Percentiles rank a stretch among this genome's conserved stretches.
phyloP scores from a whole-genome alignment of 2,329 filamentous ascomycete genomes.

The Pyricularia pennisetigena region DNA sequence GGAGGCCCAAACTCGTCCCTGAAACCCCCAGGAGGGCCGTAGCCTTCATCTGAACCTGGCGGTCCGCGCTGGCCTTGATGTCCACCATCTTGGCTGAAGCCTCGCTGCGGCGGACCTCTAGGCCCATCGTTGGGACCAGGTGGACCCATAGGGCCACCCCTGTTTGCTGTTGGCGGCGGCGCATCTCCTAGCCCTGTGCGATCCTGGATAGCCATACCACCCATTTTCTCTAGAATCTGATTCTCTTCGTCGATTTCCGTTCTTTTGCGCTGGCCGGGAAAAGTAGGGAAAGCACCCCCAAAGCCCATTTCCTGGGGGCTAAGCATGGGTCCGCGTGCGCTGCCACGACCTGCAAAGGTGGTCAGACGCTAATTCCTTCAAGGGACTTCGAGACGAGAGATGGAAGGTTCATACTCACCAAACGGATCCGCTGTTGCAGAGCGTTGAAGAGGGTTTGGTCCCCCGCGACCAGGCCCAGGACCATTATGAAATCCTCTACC shows the following conservation, averaged over 20 bases:
- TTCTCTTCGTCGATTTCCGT: constrained; percentile 30
- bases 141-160: constrained; percentile 20
- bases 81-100: constrained; percentile 14
- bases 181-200: constrained; percentile 6
- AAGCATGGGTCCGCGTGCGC: constrained; percentile 6
- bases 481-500: constrained; percentile 23
- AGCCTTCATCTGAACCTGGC: constrained; percentile 19
- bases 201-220: constrained; percentile 25
- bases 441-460: constrained; percentile 20
- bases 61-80: constrained; percentile 16
- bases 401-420: constrained; percentile 20
- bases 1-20: constrained; percentile 38
- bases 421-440: constrained; percentile 28
- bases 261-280: constrained; percentile 28
- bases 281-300: constrained; percentile 30
- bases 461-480: constrained; percentile 24
- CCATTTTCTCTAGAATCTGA: constrained; percentile 30
- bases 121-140: constrained; percentile 16
- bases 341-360: not conserved
- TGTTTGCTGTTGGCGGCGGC: constrained; percentile 12
- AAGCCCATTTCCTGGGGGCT: constrained; percentile 22
- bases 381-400: too few relatives aligned
- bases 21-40: constrained; percentile 21
- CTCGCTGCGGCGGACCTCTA: constrained; percentile 10
- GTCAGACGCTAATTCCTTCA: constrained; percentile 4